Evolutionary conservation across 306 rosid species (phyloP).

Genomic region (Prunus salicina): DNA sequence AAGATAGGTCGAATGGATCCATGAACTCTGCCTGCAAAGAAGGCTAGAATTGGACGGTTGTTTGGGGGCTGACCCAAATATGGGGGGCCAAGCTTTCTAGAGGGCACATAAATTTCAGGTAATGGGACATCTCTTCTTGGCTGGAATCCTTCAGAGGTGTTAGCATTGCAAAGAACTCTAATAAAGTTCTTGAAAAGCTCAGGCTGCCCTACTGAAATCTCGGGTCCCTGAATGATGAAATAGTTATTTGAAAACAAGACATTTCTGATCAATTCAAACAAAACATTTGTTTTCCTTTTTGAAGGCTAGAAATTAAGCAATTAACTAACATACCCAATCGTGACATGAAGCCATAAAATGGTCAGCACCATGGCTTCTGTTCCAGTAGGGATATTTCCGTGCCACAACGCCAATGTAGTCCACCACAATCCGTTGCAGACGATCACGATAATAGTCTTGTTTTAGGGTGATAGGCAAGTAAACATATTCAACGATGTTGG

Average conservation of each 20-base stretch:
- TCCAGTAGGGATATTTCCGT: constrained; percentile 44
- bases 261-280: too few species aligned
- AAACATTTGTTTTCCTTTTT: too few species aligned
- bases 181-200: constrained; percentile 55
- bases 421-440: constrained; percentile 38
- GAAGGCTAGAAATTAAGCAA: too few species aligned
- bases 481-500: constrained; percentile 34
- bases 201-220: constrained; percentile 46
- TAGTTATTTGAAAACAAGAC: too few species aligned
- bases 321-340: constrained; percentile 42
- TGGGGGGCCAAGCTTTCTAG: constrained; percentile 46
- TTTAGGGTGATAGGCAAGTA: constrained; percentile 36
- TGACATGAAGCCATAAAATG: constrained; percentile 61
- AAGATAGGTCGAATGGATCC: constrained; percentile 55
- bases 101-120: constrained; percentile 61
- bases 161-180: constrained; percentile 73
- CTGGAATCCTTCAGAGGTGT: constrained; percentile 64
- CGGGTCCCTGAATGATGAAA: constrained; percentile 48
- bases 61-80: constrained; percentile 28
- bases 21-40: constrained; percentile 71
- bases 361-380: constrained; percentile 48
- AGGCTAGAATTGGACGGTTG: constrained; percentile 46
- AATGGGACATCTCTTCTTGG: constrained; percentile 60
- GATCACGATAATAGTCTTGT: constrained; percentile 42
- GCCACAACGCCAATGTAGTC: constrained; percentile 44